A percentile compares a stretch with the other conserved stretches of the same genome.
Evolutionary conservation across 805 yeast genomes (phyloP).

Genomic region (Pichia insulana): DNA sequence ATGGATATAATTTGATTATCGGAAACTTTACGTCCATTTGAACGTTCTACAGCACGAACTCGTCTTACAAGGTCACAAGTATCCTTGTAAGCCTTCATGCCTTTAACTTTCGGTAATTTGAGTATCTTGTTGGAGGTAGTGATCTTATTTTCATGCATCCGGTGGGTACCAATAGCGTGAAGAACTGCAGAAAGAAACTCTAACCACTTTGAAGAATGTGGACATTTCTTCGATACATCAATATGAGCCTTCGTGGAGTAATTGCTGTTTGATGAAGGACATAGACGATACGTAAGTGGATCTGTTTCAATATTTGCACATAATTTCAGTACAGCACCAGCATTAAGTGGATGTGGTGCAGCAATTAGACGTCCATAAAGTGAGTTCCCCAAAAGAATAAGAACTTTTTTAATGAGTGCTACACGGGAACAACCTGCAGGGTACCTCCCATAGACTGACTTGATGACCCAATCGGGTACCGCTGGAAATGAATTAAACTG

Average conservation of each 20-base stretch:
- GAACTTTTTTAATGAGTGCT: conserved; percentile 32
- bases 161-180: conserved; percentile 18
- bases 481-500: conserved; percentile 35
- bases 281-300: conserved; percentile 41
- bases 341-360: conserved; percentile 24
- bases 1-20: conserved; percentile 7
- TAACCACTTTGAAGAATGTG: conserved; percentile 11
- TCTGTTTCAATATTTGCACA: conserved; percentile 39
- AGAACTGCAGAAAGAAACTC: conserved; percentile 16
- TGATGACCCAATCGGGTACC: conserved; percentile 32
- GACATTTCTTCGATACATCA: conserved; percentile 11
- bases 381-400: conserved; percentile 30
- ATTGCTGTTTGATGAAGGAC: conserved; percentile 20
- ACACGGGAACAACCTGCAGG: conserved; percentile 48
- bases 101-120: conserved; percentile 12
- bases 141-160: conserved; percentile 8
- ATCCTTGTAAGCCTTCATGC: conserved; percentile 4
- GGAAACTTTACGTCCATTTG: background rate
- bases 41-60: conserved; percentile 5
- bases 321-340: conserved; percentile 30
- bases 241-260: conserved; percentile 16
- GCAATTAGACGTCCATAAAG: conserved; percentile 31
- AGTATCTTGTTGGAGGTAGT: conserved; percentile 17
- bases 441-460: conserved; percentile 34
- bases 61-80: conserved; percentile 6